Percentiles rank a stretch among this genome's conserved stretches.
Conservation (phyloP, 2,329 filamentous ascomycete genomes). For the Venturia aucupariae region DNA sequence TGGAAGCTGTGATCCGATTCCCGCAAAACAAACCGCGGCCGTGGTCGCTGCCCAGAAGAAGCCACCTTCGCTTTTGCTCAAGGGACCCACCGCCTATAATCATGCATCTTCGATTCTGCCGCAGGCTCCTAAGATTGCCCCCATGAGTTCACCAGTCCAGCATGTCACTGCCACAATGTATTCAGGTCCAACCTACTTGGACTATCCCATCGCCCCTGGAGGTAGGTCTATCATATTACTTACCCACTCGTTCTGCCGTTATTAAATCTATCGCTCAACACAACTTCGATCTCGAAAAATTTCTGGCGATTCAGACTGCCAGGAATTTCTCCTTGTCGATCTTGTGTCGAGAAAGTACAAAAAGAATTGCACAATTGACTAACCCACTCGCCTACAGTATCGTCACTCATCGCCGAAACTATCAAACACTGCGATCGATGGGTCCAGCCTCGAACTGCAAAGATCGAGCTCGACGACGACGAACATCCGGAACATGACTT, state of each 20-base stretch:
- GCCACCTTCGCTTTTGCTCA: neutral
- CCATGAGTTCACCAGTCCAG: too few relatives aligned
- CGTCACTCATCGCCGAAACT: neutral
- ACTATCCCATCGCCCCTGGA: neutral
- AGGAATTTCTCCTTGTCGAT: too few relatives aligned
- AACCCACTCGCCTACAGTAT: neutral
- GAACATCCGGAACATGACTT: neutral
- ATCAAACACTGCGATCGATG: neutral
- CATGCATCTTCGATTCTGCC: neutral
- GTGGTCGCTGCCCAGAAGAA: neutral
- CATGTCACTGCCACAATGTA: too few relatives aligned
- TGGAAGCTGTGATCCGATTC: neutral
- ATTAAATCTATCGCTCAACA: too few relatives aligned
- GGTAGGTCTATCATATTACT: too few relatives aligned
- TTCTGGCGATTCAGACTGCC: too few relatives aligned
- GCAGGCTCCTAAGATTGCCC: too few relatives aligned
- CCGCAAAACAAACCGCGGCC: neutral
- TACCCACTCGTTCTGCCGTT: too few relatives aligned
- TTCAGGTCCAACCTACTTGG: neutral
- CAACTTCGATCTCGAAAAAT: too few relatives aligned
- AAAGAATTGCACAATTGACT: neutral
- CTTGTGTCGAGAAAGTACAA: neutral
- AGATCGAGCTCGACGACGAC: neutral
- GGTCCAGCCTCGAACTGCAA: neutral
- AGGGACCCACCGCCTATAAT: neutral